A percentile compares a stretch with the other conserved stretches of the same genome.
phyloP scores from a whole-genome alignment of 306 rosid species.

The Geum urbanum region DNA sequence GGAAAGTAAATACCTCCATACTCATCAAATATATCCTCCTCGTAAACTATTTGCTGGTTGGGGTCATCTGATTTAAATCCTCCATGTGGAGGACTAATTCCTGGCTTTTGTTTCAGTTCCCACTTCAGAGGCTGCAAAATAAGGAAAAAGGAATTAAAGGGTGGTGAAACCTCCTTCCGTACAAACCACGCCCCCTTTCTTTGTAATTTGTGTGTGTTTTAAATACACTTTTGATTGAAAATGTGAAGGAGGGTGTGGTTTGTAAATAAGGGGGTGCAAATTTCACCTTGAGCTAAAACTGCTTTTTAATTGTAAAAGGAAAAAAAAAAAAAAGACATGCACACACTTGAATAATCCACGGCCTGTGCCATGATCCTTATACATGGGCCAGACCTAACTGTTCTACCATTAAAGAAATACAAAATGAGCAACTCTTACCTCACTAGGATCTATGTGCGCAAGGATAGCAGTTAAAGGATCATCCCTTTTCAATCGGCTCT shows the following conservation, averaged over 20 bases:
- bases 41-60: slow-evolving; percentile 95
- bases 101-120: slow-evolving; percentile 99
- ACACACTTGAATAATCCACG: not conserved
- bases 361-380: not conserved
- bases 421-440: slow-evolving; percentile 49
- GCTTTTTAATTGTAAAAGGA: not conserved
- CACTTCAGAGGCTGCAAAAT: slow-evolving; percentile 80
- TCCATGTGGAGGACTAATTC: slow-evolving; percentile 98
- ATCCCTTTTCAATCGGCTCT: slow-evolving; percentile 84
- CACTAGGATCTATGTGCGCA: slow-evolving; percentile 69
- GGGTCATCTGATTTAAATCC: slow-evolving; percentile 90
- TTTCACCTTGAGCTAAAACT: too few species aligned
- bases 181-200: too few species aligned
- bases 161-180: too few species aligned
- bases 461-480: slow-evolving; percentile 90
- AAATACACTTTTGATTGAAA: too few species aligned
- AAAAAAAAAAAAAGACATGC: not conserved
- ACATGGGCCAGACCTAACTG: not conserved
- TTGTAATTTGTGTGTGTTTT: too few species aligned
- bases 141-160: slow-evolving; percentile 28
- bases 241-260: too few species aligned
- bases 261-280: too few species aligned
- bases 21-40: slow-evolving; percentile 94
- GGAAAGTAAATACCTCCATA: slow-evolving; percentile 69
- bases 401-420: not conserved